Percentiles rank a stretch among this genome's conserved stretches.
phyloP scores from a whole-genome alignment of 2,329 filamentous ascomycete genomes.

The Lithohypha guttulata region DNA sequence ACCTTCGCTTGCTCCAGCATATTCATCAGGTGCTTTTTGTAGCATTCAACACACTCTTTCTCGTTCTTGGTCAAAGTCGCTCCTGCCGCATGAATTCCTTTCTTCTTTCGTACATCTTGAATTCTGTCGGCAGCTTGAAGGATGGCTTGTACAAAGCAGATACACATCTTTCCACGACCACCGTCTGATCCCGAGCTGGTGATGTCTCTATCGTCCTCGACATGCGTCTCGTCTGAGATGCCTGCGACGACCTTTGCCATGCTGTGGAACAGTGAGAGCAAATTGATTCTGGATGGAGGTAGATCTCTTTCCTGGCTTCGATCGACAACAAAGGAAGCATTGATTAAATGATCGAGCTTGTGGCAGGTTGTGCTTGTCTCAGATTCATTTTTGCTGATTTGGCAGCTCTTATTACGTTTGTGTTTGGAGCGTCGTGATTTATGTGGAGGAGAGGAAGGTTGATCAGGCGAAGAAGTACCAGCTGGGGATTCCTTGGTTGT shows the following conservation, averaged over 20 bases:
- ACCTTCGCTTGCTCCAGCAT: constrained; percentile 5
- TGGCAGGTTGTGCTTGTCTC: not conserved
- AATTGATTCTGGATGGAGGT: constrained; percentile 21
- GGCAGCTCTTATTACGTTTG: constrained; percentile 5
- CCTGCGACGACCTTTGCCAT: constrained; percentile 20
- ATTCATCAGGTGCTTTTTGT: constrained; percentile 1
- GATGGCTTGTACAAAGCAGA: constrained; percentile 22
- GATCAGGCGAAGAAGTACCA: not conserved
- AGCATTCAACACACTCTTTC: constrained; percentile 13
- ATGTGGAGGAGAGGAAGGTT: not conserved
- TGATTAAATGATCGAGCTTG: constrained; percentile 4
- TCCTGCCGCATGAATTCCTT: constrained; percentile 11
- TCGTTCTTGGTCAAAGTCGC: constrained; percentile 17
- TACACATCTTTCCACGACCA: constrained; percentile 19
- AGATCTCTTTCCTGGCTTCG: constrained; percentile 3
- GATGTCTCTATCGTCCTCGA: constrained; percentile 8
- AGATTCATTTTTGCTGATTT: not conserved
- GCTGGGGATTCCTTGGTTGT: not conserved
- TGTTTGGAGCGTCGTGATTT: not conserved
- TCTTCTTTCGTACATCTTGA: constrained; percentile 13
- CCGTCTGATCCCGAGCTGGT: not conserved
- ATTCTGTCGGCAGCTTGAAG: constrained; percentile 21
- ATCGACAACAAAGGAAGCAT: constrained; percentile 1
- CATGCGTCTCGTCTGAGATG: constrained; percentile 22
- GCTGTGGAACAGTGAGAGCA: constrained; percentile 20